Conservation (phyloP, 345 rosid genomes). For the Viola odorata region DNA sequence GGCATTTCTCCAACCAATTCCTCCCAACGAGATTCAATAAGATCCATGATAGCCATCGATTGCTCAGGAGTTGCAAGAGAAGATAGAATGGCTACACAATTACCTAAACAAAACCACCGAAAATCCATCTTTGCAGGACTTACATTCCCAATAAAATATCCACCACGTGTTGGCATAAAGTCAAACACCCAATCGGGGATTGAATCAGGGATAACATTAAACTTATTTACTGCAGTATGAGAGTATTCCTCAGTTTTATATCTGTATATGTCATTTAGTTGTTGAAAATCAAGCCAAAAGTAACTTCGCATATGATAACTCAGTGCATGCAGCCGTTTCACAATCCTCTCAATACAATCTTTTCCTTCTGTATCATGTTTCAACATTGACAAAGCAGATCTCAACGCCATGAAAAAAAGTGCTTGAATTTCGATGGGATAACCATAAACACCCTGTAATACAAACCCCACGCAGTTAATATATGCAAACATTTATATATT, state of each 20-base stretch:
- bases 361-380: constrained; percentile 48
- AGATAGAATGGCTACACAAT: constrained; percentile 32
- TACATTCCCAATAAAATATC: constrained; percentile 33
- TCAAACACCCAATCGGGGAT: constrained; percentile 35
- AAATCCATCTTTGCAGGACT: constrained; percentile 34
- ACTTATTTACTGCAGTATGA: constrained; percentile 36
- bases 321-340: constrained; percentile 30
- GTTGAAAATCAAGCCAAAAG: constrained; percentile 32
- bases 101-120: constrained; percentile 33
- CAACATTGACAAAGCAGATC: constrained; percentile 52
- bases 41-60: constrained; percentile 30
- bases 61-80: constrained; percentile 33
- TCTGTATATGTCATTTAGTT: constrained; percentile 33
- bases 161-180: constrained; percentile 34
- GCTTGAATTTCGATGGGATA: constrained; percentile 86
- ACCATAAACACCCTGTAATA: constrained; percentile 67
- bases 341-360: constrained; percentile 27
- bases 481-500: neutral
- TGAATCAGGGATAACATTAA: constrained; percentile 35
- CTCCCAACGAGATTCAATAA: constrained; percentile 32
- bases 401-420: constrained; percentile 73
- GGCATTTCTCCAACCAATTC: constrained; percentile 38
- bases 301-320: constrained; percentile 31
- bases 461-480: constrained; percentile 3
- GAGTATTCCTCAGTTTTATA: constrained; percentile 37